Base-by-base conservation (phyloP, 2,329 filamentous ascomycete species). In the Pseudocercospora musae region DNA sequence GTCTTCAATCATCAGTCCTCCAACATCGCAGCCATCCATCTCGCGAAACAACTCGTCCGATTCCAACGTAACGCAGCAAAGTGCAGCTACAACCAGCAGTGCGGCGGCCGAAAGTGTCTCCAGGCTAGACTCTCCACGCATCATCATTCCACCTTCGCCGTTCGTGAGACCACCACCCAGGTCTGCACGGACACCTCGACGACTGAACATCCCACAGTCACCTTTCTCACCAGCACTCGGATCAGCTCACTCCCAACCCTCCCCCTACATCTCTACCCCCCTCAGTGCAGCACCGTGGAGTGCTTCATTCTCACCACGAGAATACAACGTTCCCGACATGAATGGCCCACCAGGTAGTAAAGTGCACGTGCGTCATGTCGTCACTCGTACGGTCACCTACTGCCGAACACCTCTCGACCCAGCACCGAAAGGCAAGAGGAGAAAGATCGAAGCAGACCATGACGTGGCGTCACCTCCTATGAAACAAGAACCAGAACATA, bases 311-410 rank as follows among this genome's bases (percentile, higher is more conserved):
- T 92, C 91, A 10, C 89, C 89, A 8, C 90, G 90, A 66, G 90
- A 95, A 74, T 93, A 58, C 60, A 50, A 49, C n/a, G n/a, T n/a
- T 57, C 42, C 58, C 44, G 70, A 73, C 20, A 63, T 63, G 52
- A 69, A 64, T 44, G 69, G 69, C 42, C 67, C 69, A 58, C 69
- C 71, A 21, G 72, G 72, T 64, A 54, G 52, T 40, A 89, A 79
- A 15, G 84, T 88, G 58, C 87, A 84, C 73, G 92, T 97, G 62
- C 84, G 91, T 59, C 92, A 97, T 76, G 92, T 97, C 4, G 90
- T 97, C 58, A 97, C 93, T n/a, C 85, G 92, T 69, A 97, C 92
- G 15, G 91, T 96, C 63, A 96, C 91, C 44, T 96, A 96, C 78
- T 96, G 91, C 71, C 78, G 81, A 58, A 74, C 83, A 73, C 77